Base-by-base conservation (phyloP, 2,329 filamentous ascomycete species). In the Penicillium sp. region DNA sequence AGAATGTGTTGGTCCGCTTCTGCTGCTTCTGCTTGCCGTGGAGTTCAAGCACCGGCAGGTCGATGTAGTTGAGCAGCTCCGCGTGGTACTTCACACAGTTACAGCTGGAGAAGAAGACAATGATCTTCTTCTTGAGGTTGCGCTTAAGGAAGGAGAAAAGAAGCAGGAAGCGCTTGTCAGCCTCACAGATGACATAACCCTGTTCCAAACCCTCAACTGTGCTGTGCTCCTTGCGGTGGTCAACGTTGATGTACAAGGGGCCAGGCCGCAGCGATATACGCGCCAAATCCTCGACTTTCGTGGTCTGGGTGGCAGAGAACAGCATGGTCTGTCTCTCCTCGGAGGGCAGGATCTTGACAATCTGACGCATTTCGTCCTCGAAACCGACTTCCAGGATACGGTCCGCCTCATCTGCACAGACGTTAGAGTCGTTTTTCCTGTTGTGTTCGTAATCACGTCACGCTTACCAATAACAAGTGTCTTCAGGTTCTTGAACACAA, bases 21-120 rank as follows among this genome's bases (percentile, higher is more conserved):
- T 96, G 89, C 72, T 98, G 93, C 73, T 98, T 98, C 72, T 95
- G 88, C 73, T 98, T 96, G 59, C 89, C 93, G 69, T 94, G 88
- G 7, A 95, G 77, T 60, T 88, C 85, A 38, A 95, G 78, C 3
- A 94, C 87, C 5, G 87, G 89, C 34, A 96, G 79, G 69, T 97
- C 93, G 63, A 97, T 96, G 73, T 95, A 97, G 75, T 97, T 97
- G 59, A 98, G 82, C 24, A 98, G 81, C 69, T 97, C 90, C 24
- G 87, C 83, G 71, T 95, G 89, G 72, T 97, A 98, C 69, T 95
- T 95, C 63, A 97, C 91, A 58, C 86, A 94, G 64, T 88, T 88
- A 69, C 89, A 95, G 64, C 84, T 89, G 59, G 84, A 88, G 72
- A 96, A 89, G 76, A 97, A 97, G 53, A 97, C 90, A 66, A 97